Evolutionary conservation across 306 rosid genomes (phyloP).

Genomic region (Chamaecrista fasciculata): DNA sequence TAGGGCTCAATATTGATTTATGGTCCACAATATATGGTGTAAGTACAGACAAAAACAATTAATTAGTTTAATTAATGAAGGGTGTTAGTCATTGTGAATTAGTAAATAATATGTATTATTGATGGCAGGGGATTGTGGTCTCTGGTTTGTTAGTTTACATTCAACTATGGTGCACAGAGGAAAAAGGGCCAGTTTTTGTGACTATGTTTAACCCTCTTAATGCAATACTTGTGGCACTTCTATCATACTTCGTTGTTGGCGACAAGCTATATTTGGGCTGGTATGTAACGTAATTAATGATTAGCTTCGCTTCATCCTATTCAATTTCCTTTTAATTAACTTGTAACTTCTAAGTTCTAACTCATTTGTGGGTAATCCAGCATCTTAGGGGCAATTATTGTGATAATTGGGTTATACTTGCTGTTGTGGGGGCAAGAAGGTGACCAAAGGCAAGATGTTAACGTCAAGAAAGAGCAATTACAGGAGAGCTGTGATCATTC

Average conservation of each 20-base stretch:
- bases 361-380: slow-evolving; percentile 32
- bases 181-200: slow-evolving; percentile 84
- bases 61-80: not conserved
- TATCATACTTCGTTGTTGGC: slow-evolving; percentile 72
- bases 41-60: slow-evolving; percentile 26
- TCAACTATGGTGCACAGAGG: slow-evolving; percentile 73
- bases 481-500: too few relatives aligned
- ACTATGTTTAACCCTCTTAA: slow-evolving; percentile 69
- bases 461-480: too few relatives aligned
- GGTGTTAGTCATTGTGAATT: not conserved
- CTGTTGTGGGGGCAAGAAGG: slow-evolving; percentile 80
- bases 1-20: slow-evolving; percentile 64
- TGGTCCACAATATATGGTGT: slow-evolving; percentile 69
- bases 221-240: slow-evolving; percentile 53
- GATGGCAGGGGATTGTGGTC: slow-evolving; percentile 67
- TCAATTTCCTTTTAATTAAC: not conserved
- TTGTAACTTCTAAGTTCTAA: not conserved
- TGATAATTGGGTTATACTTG: slow-evolving; percentile 64
- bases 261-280: slow-evolving; percentile 75
- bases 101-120: too few relatives aligned
- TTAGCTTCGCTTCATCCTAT: not conserved
- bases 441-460: slow-evolving; percentile 33
- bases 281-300: too few relatives aligned
- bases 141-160: slow-evolving; percentile 51
- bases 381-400: slow-evolving; percentile 61